A percentile compares a stretch with the other conserved stretches of the same genome.
phyloP scores from a whole-genome alignment of 352 stramenopile species.

The Globisporangium perplexum region DNA sequence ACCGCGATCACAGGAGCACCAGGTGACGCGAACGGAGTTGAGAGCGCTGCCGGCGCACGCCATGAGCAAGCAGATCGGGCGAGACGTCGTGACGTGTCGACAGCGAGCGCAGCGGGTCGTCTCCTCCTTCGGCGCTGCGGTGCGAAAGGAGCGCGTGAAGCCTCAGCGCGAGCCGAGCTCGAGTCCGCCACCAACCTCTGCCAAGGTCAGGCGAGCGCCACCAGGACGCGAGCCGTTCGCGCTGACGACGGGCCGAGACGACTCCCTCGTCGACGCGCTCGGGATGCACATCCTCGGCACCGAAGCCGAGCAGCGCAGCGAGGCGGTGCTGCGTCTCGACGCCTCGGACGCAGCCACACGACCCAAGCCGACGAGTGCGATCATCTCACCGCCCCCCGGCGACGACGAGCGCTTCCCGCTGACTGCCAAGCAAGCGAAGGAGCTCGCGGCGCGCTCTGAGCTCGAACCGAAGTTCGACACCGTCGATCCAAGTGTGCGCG shows the following conservation, averaged over 20 bases:
- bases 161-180: no score
- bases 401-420: slow-evolving; percentile 6
- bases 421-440: not conserved
- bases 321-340: not conserved
- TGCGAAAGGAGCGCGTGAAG: slow-evolving; percentile 4
- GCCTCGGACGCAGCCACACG: not conserved
- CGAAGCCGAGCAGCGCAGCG: not conserved
- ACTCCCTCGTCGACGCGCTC: not conserved
- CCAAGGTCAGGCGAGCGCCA: no score
- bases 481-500: slow-evolving; percentile 4
- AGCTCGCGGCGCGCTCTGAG: not conserved
- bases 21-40: not conserved
- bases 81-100: slow-evolving; percentile 17
- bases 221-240: slow-evolving; percentile 3
- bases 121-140: slow-evolving; percentile 1
- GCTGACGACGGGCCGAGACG: slow-evolving; percentile 4
- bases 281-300: slow-evolving; percentile 5
- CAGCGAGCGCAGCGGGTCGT: slow-evolving; percentile 10
- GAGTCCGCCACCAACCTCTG: not conserved
- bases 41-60: not conserved
- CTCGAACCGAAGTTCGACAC: slow-evolving; percentile 9
- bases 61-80: slow-evolving; percentile 19
- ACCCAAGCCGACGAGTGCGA: not conserved
- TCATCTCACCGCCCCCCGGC: not conserved
- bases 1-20: no score